Evolutionary conservation across 805 yeast genomes (phyloP), one percentile per base, ranked within the genome.

Genomic region (Pichia thaimueangensis): DNA sequence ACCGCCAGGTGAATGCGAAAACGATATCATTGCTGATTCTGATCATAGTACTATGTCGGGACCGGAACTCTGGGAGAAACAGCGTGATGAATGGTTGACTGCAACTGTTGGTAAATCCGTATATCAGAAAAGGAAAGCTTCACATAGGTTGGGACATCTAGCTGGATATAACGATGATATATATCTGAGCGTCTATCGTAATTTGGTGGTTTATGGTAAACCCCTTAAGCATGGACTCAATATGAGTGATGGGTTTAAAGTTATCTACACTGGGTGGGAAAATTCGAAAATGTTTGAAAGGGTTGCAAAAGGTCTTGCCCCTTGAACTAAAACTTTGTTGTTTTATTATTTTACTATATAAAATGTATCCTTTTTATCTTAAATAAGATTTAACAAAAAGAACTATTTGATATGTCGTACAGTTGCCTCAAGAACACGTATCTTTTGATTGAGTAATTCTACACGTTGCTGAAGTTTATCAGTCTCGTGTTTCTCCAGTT

Each of bases 231-330:
- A 68, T 43, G 85, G 88, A 13, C 68, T 91, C 63, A 86, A 85
- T 59, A 71, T 91, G 53, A 69, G 68, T 45, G 95, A 87, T 58
- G 77, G 84, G 32, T 58, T 87, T 39, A 73, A 73, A 49, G 74
- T 89, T 20, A 73, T 89, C 32, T 79, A 86, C 53, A 76, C 83
- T 4, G 96, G 96, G 16, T 89, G 97, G 97, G 71, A 73, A 13
- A 80, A 78, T 46, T 78, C 78, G 19, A 86, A 81, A 39, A 76
- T 78, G 50, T 89, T 53, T 37, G 62, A 60, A 45, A 63, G 68
- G 27, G 74, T 74, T 6, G 62, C 44, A 6, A 43, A 35, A 11
- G 51, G 51, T 27, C 47, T 47, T 23, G 46, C 28, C 8, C 51
- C 51, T 15, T 48, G 22, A 30, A 9, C 11, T 23, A 25, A 12